A percentile compares a stretch with the other conserved stretches of the same genome.
Evolutionary conservation across 495 filamentous ascomycete species (phyloP).

Genomic region (Talaromyces adpressus): DNA sequence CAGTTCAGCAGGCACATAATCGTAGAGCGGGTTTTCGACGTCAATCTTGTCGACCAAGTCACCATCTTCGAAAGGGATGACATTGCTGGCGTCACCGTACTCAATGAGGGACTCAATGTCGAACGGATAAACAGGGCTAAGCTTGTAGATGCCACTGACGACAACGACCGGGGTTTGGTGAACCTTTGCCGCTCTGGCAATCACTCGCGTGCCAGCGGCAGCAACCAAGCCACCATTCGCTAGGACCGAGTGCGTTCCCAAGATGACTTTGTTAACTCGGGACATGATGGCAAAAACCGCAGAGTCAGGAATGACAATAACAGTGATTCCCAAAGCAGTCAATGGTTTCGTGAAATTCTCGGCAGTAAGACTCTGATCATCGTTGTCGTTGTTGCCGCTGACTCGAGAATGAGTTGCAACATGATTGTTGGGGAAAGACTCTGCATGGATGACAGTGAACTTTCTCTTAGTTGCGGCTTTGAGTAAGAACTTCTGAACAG

Average conservation of each 20-base stretch:
- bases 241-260: slow-evolving; percentile 77
- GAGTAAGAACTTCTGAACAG: slow-evolving; percentile 78
- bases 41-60: slow-evolving; percentile 67
- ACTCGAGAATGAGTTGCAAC: slow-evolving; percentile 51
- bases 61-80: slow-evolving; percentile 67
- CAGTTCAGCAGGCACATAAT: slow-evolving; percentile 74
- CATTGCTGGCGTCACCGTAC: slow-evolving; percentile 68
- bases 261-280: slow-evolving; percentile 86
- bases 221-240: slow-evolving; percentile 80
- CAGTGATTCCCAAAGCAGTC: slow-evolving; percentile 65
- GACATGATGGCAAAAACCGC: slow-evolving; percentile 89
- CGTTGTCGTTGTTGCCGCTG: slow-evolving; percentile 37
- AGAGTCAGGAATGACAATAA: slow-evolving; percentile 75
- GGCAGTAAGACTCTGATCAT: slow-evolving; percentile 42
- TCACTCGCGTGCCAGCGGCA: slow-evolving; percentile 66
- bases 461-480: slow-evolving; percentile 77
- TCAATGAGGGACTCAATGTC: slow-evolving; percentile 72
- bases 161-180: slow-evolving; percentile 78
- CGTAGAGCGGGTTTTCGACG: slow-evolving; percentile 72
- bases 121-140: slow-evolving; percentile 80
- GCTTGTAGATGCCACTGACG: slow-evolving; percentile 79
- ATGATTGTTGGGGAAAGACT: slow-evolving; percentile 63
- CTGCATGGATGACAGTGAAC: slow-evolving; percentile 79
- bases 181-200: slow-evolving; percentile 74
- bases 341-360: slow-evolving; percentile 68